Conservation (phyloP, 352 stramenopile genomes). For the Phytophthora pluvialis region DNA sequence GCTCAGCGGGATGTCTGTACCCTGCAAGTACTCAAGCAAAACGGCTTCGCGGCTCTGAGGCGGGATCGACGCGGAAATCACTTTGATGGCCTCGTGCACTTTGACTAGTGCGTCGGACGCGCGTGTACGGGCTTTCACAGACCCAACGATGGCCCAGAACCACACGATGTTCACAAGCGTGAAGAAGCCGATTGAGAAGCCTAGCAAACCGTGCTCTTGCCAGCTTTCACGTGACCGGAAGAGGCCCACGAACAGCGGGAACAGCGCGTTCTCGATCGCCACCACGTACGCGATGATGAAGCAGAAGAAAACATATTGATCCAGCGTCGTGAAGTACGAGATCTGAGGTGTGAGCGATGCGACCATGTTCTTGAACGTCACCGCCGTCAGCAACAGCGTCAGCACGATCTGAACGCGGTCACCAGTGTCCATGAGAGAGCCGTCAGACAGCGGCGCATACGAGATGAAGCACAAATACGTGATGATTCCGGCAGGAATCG, state of each 20-base stretch:
- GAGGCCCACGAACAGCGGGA: conserved; percentile 37
- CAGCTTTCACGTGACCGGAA: conserved; percentile 27
- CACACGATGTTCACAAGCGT: conserved; percentile 52
- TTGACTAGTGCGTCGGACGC: conserved; percentile 33
- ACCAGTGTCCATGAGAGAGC: conserved; percentile 49
- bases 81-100: conserved; percentile 47
- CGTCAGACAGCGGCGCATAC: conserved; percentile 46
- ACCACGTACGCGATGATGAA: conserved; percentile 62
- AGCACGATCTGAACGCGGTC: conserved; percentile 63
- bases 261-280: conserved; percentile 63
- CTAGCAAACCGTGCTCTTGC: conserved; percentile 42
- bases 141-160: conserved; percentile 32
- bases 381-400: conserved; percentile 63
- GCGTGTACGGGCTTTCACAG: conserved; percentile 38
- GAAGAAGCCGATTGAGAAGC: conserved; percentile 46
- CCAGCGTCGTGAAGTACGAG: conserved; percentile 70
- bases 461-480: conserved; percentile 65
- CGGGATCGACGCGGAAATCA: conserved; percentile 42
- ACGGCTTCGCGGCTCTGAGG: conserved; percentile 32
- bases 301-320: conserved; percentile 73
- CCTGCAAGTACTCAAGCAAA: conserved; percentile 33
- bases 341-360: conserved; percentile 58
- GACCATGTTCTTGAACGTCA: conserved; percentile 73
- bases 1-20: conserved; percentile 17
- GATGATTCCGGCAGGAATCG: conserved; percentile 52